Percentiles rank a stretch among this genome's conserved stretches.
phyloP scores from a whole-genome alignment of 805 yeast genomes.

The Lipomyces starkeyi region DNA sequence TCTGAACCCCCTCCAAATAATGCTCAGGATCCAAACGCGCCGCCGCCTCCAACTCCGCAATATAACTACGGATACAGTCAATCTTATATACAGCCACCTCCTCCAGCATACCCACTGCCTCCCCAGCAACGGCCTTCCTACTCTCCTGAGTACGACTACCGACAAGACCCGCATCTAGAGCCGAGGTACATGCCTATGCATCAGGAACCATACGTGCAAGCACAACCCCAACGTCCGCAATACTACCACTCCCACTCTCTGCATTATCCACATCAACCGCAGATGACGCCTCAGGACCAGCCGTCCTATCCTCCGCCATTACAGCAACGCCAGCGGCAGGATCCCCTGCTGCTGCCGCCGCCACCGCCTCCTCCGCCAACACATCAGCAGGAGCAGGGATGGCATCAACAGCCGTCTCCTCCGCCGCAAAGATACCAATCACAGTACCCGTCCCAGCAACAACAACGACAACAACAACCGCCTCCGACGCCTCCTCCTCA shows the following conservation, averaged over 20 bases:
- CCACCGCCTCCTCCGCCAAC: not conserved
- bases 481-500: not conserved
- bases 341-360: not conserved
- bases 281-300: no score
- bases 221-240: not conserved
- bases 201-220: not conserved
- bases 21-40: not conserved
- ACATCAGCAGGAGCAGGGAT: slow-evolving; percentile 10
- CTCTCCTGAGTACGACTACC: not conserved
- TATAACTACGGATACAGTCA: slow-evolving; percentile 1
- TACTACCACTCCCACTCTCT: not conserved
- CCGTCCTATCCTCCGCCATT: not conserved
- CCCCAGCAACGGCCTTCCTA: not conserved
- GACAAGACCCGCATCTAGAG: not conserved
- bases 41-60: not conserved
- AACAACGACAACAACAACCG: not conserved
- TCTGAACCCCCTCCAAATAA: not conserved
- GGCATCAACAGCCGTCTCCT: slow-evolving; percentile 7
- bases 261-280: not conserved
- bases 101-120: not conserved
- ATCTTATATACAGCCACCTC: not conserved
- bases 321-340: not conserved
- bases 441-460: slow-evolving; percentile 1
- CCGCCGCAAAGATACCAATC: not conserved
- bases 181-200: not conserved